Percentiles rank a stretch among this genome's conserved stretches.
These are phyloP conservation scores for Xylaria longipes DNA, from an alignment of 495 filamentous ascomycete genomes.

Conservation along the genomic window DNA sequence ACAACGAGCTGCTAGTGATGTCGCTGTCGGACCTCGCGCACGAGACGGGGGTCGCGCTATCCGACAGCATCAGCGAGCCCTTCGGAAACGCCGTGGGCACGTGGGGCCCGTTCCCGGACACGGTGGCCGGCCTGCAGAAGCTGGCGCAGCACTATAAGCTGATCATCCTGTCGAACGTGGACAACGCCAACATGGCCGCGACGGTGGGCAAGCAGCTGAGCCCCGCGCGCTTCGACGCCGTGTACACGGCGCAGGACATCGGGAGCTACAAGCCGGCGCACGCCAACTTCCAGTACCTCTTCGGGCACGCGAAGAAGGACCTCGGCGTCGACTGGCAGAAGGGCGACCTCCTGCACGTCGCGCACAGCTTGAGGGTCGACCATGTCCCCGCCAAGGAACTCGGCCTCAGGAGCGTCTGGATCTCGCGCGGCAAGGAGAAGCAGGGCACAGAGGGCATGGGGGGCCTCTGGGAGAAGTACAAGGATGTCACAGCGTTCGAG, in stretches of 20 bases:
- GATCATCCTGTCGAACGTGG: slow-evolving; percentile 75
- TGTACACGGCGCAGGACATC: slow-evolving; percentile 77
- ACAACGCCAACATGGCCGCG: slow-evolving; percentile 64
- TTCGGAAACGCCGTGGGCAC: slow-evolving; percentile 63
- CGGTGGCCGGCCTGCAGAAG: slow-evolving; percentile 61
- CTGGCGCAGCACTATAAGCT: slow-evolving; percentile 69
- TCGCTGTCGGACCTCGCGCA: slow-evolving; percentile 56
- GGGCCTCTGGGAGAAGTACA: slow-evolving; percentile 45
- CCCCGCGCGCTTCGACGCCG: slow-evolving; percentile 63
- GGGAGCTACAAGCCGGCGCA: slow-evolving; percentile 76
- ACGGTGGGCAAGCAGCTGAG: slow-evolving; percentile 56
- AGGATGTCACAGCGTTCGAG: slow-evolving; percentile 50
- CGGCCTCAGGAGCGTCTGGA: slow-evolving; percentile 73
- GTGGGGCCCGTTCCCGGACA: slow-evolving; percentile 73
- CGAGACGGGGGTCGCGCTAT: slow-evolving; percentile 45
- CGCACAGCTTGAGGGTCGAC: slow-evolving; percentile 73
- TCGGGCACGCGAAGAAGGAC: slow-evolving; percentile 57
- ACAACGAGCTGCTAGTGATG: slow-evolving; percentile 61
- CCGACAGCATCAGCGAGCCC: slow-evolving; percentile 40
- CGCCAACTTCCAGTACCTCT: slow-evolving; percentile 71
- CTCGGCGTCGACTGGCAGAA: slow-evolving; percentile 60
- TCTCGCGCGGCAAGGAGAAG: slow-evolving; percentile 62
- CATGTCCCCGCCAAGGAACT: slow-evolving; percentile 70
- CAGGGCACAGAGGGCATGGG: slow-evolving; percentile 52
- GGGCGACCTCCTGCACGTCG: slow-evolving; percentile 69